Base-by-base conservation (phyloP, 257 asterid genomes). In the Solanum pinnatisectum region DNA sequence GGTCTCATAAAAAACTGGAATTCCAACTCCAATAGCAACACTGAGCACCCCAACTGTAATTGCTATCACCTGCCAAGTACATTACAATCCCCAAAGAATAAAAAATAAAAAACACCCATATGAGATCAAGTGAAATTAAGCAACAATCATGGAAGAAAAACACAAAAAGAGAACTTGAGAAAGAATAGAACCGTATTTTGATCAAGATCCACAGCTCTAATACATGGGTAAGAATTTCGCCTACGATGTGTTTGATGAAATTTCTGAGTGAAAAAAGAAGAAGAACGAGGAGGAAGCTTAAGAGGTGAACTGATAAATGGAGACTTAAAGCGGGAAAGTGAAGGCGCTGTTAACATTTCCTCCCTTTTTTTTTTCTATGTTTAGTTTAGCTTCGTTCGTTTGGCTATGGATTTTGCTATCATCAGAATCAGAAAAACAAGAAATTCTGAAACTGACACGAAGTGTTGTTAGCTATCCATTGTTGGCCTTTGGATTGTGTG, bases 1-100 rank as follows among this genome's bases (percentile, higher is more conserved):
- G 68, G 89, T 89, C 87, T 97, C 99, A 87, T 97, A 97, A 91
- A 96, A 97, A 85, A 95, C 95, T 35, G 99, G 99, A 92, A 97
- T 89, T 44, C 99, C 99, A 91, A 97, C 92, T 88, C 99, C 99
- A 90, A 96, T 87, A 3, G 96, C 99, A 83, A 97, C 88, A 83
- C 99, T 94, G 22, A 89, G 94, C 37, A 96, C 91, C 60, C 98
- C 99, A 63, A 96, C 99, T 67, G 98, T 86, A 70, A 96, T 95
- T 20, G 99, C 99, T 84, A 94, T 92, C 36, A 97, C 84, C 98
- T 97, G 94, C 88, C 82, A 86, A 70, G 37, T 60, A 87, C 84
- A 15, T 33, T 20, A 86, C 1, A 33, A 36, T 11, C 86, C 49
- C 40, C 9, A 6, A 13, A 22, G 36, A 36, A 74, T 0, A 68